Evolutionary conservation across 2,329 filamentous ascomycete species (phyloP).

Genomic region (Fusarium acutatum): DNA sequence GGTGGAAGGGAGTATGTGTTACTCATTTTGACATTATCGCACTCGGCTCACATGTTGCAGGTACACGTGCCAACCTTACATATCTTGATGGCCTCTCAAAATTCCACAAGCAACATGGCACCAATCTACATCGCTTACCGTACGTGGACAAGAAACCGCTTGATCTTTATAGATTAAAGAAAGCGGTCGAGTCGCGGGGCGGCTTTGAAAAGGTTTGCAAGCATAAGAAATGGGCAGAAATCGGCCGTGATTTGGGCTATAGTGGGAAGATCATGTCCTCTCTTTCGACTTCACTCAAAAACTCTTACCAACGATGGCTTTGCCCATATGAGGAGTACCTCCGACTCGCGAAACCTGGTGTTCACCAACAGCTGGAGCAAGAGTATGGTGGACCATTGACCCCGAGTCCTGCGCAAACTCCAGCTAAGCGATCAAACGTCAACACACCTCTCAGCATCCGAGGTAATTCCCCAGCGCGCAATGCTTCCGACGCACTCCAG

Average conservation of each 20-base stretch:
- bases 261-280: slow-evolving; percentile 99
- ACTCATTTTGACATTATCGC: neutral
- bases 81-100: slow-evolving; percentile 95
- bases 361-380: slow-evolving; percentile 93
- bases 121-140: slow-evolving; percentile 90
- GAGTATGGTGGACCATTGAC: slow-evolving; percentile 94
- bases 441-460: slow-evolving; percentile 67
- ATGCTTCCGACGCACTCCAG: slow-evolving; percentile 63
- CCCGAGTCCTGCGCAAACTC: slow-evolving; percentile 73
- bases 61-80: slow-evolving; percentile 92
- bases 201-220: slow-evolving; percentile 98
- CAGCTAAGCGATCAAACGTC: slow-evolving; percentile 72
- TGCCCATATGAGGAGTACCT: slow-evolving; percentile 97
- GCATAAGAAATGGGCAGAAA: slow-evolving; percentile 98
- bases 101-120: slow-evolving; percentile 97
- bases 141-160: slow-evolving; percentile 98
- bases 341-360: slow-evolving; percentile 87
- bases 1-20: slow-evolving; percentile 88
- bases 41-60: slow-evolving; percentile 59
- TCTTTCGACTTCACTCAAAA: slow-evolving; percentile 95
- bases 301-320: slow-evolving; percentile 97
- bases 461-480: slow-evolving; percentile 72
- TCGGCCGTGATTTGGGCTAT: slow-evolving; percentile 94
- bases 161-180: slow-evolving; percentile 94
- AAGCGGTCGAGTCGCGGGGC: slow-evolving; percentile 92